Base-by-base conservation (phyloP, 73 alveolate genomes). In the Symbiodinium pilosum region DNA sequence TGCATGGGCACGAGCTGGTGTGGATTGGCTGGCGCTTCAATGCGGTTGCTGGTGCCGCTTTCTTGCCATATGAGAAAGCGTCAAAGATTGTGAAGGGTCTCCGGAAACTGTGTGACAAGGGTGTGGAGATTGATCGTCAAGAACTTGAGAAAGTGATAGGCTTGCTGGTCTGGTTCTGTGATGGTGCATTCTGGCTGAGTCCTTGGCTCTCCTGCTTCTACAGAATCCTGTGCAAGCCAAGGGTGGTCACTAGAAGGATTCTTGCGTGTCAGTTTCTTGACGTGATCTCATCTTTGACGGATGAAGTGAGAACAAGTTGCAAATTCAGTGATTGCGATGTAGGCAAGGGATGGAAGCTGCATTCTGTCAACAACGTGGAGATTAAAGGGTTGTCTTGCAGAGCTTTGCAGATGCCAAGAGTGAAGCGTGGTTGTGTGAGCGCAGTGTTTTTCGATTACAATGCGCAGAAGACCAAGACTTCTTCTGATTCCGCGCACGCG, bases 1-100 rank as follows among this genome's bases (percentile, higher is more conserved):
- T 28, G 28, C 3, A 21, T 84, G 71, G 92, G 42, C 68, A 42
- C 43, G 68, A 42, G 92, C 73, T 42, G 71, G 68, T 43, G 3
- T 84, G 73, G 92, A 84, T 84, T 43, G 92, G 92, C 1, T 84
- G 92, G 92, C n/a, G 16, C 2, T 84, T 84, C 30, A 43, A 84
- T 24, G n/a, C 34, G 1, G 14, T 40, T 14, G 51, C 88, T 21
- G 64, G 56, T 7, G 68, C 56, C 24, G 51, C 56, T 24, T 24
- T 39, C 56, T 28, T 42, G 59, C 89, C 56, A 11, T 40, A 34
- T 12, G 36, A 83, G 32, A 84, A 43, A 9, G 92, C 68, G 42
- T 20, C 42, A 5, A 9, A 30, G 43, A 5, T 84, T 43, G 73
- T 26, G 12, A 4, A 28, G 40, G 24, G 43, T 43, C 43, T 71